Base-by-base conservation (phyloP, 306 rosid genomes). In the Malus orientalis region DNA sequence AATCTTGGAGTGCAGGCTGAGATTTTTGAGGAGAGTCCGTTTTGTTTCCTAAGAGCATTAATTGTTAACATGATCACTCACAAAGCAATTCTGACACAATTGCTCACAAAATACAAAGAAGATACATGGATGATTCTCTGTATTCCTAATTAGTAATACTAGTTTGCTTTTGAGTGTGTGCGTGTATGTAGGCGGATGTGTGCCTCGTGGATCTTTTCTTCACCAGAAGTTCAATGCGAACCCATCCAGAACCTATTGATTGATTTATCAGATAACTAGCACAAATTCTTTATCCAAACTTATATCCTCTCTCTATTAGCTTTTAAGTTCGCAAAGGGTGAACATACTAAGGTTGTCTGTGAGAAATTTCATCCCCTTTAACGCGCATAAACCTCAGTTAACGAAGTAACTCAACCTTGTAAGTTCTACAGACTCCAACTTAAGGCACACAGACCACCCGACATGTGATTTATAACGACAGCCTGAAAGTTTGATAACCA, bases 1-100 rank as follows among this genome's bases (percentile, higher is more conserved):
- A 82, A 87, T 82, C 84, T 86, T 57, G 99, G 97, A 62, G 89
- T 84, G 76, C 88, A 60, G 20, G 55, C 81, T n/a, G 99, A 89
- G 69, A 92, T 89, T 82, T 75, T 91, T 4, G 87, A 82, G 73
- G 98, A 91, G 72, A 87, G 69, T 13, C 89, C 89, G 75, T 86
- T 91, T 9, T 57, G 84, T 76, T 88, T 95, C 86, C 99, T 95
- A 80, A 67, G 79, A 81, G 71, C 66, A 77, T 76, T 64, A 32
- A 79, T 18, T 25, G 81, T 71, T 57, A 61, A 64, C 44, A 61
- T 42, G 42, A 61, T 61, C 44, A 74, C 11, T 22, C 49, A 65
- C 4, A 65, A 65, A 14, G 70, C 25, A 65, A 36, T 8, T 36
- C 25, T 65, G 47, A 19, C n/a, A 33, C n/a, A 36, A 18, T 18